phyloP scores from a whole-genome alignment of 306 rosid genomes.

The Pueraria montana region DNA sequence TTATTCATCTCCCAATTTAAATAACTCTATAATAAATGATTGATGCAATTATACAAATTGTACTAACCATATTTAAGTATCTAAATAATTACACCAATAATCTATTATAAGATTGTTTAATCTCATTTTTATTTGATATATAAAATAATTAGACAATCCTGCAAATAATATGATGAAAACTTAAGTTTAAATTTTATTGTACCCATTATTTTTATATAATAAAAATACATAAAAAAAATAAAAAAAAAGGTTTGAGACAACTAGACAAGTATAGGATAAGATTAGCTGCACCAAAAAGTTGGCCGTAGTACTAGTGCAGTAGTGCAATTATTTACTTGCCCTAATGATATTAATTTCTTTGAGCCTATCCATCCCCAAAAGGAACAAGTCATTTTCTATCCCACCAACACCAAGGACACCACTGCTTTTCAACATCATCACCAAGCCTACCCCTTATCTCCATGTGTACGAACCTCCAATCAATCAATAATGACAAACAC shows the following conservation, averaged over 20 bases:
- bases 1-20: too few species aligned
- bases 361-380: neutral
- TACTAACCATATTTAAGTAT: too few species aligned
- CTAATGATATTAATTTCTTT: constrained; percentile 14
- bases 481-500: neutral
- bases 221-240: too few species aligned
- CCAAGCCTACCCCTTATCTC: neutral
- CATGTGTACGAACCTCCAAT: constrained; percentile 4
- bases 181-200: too few species aligned
- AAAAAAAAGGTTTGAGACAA: neutral
- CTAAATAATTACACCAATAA: too few species aligned
- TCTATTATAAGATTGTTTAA: too few species aligned
- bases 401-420: neutral
- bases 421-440: neutral
- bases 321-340: constrained; percentile 29
- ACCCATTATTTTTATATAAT: too few species aligned
- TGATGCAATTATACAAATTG: too few species aligned
- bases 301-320: neutral
- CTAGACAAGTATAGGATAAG: neutral
- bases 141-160: too few species aligned
- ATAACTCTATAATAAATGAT: too few species aligned
- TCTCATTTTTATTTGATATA: too few species aligned
- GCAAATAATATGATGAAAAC: too few species aligned
- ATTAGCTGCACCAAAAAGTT: neutral
- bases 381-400: neutral